Evolutionary conservation across 306 rosid genomes (phyloP).

Genomic region (Cicer pinnatifidum): DNA sequence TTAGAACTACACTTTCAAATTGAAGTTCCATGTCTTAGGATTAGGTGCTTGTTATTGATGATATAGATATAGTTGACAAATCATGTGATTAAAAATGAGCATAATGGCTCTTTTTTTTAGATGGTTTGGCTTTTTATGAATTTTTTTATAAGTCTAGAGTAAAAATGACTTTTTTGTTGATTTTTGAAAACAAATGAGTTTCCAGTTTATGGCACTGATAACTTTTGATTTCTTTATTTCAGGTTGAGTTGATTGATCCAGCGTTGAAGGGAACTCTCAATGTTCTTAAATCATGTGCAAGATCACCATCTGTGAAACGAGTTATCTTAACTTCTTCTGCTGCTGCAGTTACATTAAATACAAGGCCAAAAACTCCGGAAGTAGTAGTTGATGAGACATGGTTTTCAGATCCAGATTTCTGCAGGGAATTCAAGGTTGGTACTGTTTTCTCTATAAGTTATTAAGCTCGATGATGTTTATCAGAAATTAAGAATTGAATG

Average conservation of each 20-base stretch:
- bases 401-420: conserved; percentile 47
- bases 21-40: no score
- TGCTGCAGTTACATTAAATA: conserved; percentile 13
- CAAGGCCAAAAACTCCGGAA: conserved; percentile 45
- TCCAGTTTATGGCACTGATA: conserved; percentile 1
- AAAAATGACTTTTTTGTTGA: background rate
- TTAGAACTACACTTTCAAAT: background rate
- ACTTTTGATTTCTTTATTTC: conserved; percentile 33
- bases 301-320: conserved; percentile 47
- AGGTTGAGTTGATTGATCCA: conserved; percentile 53
- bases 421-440: conserved; percentile 43
- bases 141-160: background rate
- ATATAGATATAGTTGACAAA: background rate
- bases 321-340: conserved; percentile 52
- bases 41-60: no score
- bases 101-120: background rate
- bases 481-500: no score
- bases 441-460: background rate
- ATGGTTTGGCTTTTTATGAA: background rate
- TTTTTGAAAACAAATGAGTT: background rate
- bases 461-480: no score
- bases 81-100: background rate
- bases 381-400: conserved; percentile 50
- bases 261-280: conserved; percentile 56
- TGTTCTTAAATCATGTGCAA: conserved; percentile 57